Conservation (phyloP, 2,329 filamentous ascomycete species). For the Fusarium nodosum region DNA sequence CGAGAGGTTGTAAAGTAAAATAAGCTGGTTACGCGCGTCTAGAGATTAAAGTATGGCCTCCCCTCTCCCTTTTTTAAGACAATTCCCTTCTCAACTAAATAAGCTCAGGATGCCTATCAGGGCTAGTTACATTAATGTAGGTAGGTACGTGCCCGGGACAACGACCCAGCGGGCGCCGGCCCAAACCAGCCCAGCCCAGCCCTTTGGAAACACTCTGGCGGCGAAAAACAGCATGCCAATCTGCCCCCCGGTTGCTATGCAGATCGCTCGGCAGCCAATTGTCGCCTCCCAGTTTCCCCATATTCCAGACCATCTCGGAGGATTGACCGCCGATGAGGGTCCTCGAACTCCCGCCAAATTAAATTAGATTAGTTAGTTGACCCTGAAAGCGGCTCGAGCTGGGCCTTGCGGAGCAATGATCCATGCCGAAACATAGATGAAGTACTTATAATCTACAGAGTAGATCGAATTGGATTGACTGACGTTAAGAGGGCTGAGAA, state of each 20-base stretch:
- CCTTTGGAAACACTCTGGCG: conserved; percentile 13
- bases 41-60: conserved; percentile 1
- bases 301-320: conserved; percentile 25
- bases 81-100: conserved; percentile 11
- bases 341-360: not conserved
- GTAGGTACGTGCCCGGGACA: too few relatives aligned
- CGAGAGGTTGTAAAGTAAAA: not conserved
- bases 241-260: conserved; percentile 9
- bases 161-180: conserved; percentile 1
- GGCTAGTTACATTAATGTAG: conserved; percentile 12
- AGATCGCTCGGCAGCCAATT: conserved; percentile 33
- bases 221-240: conserved; percentile 21
- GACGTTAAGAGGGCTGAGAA: not conserved
- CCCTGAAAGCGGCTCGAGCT: conserved; percentile 14
- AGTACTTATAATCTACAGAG: conserved; percentile 11
- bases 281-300: conserved; percentile 11
- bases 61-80: conserved; percentile 22
- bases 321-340: conserved; percentile 16
- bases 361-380: conserved; percentile 2
- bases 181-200: conserved; percentile 11
- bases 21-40: conserved; percentile 16
- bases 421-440: conserved; percentile 6
- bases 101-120: conserved; percentile 11
- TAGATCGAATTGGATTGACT: not conserved
- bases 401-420: conserved; percentile 1